Conservation (phyloP, 345 rosid species). For the Gossypium raimondii region DNA sequence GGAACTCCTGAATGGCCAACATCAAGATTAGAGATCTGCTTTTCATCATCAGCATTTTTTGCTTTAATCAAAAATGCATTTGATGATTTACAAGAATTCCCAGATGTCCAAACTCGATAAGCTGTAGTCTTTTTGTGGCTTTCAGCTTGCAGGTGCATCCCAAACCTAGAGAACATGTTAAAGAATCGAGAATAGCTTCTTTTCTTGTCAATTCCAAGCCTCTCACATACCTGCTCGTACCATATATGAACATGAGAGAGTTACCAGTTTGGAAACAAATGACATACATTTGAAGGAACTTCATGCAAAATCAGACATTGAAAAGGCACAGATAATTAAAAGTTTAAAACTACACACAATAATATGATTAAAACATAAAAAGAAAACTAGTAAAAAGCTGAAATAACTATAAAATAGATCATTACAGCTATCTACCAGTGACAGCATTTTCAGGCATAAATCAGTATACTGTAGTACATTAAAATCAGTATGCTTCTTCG, state of each 20-base stretch:
- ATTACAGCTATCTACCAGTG: not conserved
- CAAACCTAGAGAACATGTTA: slow-evolving; percentile 63
- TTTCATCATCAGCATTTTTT: slow-evolving; percentile 25
- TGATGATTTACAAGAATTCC: slow-evolving; percentile 41
- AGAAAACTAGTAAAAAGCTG: not conserved
- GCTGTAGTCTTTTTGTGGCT: slow-evolving; percentile 59
- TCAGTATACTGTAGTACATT: not conserved
- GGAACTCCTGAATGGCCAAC: slow-evolving; percentile 28
- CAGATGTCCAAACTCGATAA: slow-evolving; percentile 73
- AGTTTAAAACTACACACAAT: not conserved
- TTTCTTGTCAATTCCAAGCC: slow-evolving; percentile 83
- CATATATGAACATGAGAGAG: slow-evolving; percentile 12
- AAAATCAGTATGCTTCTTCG: not conserved
- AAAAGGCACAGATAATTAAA: not conserved
- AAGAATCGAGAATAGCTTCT: slow-evolving; percentile 61
- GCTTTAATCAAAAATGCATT: slow-evolving; percentile 39
- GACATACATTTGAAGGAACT: not conserved
- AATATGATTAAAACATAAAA: not conserved
- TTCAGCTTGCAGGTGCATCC: slow-evolving; percentile 70
- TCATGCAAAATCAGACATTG: not conserved
- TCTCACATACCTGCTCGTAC: slow-evolving; percentile 60
- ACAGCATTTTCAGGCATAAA: not conserved
- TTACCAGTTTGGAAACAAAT: not conserved
- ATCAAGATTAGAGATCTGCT: slow-evolving; percentile 26
- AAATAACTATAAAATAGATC: not conserved